Base-by-base conservation (phyloP, 2,329 filamentous ascomycete genomes). In the Phaeosphaeria sp. region DNA sequence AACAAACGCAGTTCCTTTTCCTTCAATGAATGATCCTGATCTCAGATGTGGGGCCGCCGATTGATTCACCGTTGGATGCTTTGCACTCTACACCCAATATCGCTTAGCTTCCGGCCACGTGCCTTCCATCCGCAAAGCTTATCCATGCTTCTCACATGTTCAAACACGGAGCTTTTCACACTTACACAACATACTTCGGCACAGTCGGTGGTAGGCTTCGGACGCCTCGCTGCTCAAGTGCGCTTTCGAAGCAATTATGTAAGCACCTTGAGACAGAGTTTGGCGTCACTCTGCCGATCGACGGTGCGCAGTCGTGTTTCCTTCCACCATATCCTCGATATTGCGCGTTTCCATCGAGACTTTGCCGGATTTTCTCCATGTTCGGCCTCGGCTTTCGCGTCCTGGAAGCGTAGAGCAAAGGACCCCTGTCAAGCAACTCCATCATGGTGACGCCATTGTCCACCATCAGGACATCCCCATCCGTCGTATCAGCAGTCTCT, bases 401-500 rank as follows among this genome's bases (percentile, higher is more conserved):
- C 30, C 11, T 36, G 11, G 30, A 13, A 36, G 8, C 15, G 30
- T 13, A 36, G 11, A 36, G 30, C 3, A 20, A 45, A 20, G 43
- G 0, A 39, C 21, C 55, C 51, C 39, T 53, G 49, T 47, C 8
- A 33, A 18, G 20, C 18, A 56, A 45, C 45, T 13, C 24, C 43
- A 62, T 67, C 59, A 61, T 63, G 8, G 55, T 67, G 64, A 67
- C 63, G 63, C 54, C 59, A 24, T 48, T 39, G 20, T 59, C 17
- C 50, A 56, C 50, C 52, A 36, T n/a, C 20, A 33, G 15, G 44
- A 18, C 33, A 30, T 21, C 49, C 27, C 43, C 21, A 18, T 40
- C 51, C 17, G 20, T 25, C 33, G 48, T 25, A 6, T 21, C 18
- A 13, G 18, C 42, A 44, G 11, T 17, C 17, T 13, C 21, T 20